These are phyloP conservation scores for Cinchona pubescens DNA, from an alignment of 257 asterid species.

Conservation along the genomic window DNA sequence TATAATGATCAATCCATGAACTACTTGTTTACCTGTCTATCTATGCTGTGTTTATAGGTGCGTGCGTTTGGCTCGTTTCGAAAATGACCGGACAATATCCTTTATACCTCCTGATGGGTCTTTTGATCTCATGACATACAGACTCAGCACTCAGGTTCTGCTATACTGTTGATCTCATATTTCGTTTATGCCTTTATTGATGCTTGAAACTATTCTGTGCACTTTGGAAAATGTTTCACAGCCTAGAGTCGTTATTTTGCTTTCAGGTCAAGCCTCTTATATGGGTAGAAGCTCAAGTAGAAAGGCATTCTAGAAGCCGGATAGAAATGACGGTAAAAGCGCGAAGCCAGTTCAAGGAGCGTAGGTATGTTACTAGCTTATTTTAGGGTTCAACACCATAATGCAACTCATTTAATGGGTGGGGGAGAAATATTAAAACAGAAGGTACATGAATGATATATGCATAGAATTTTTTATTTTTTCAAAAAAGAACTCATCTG, in stretches of 20 bases:
- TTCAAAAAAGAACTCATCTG: not conserved
- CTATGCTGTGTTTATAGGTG: conserved; percentile 55
- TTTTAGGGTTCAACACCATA: not conserved
- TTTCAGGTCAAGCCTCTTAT: conserved; percentile 93
- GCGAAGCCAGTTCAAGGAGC: conserved; percentile 96
- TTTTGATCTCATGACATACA: conserved; percentile 98
- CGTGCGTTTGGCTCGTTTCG: conserved; percentile 97
- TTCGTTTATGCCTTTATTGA: not conserved
- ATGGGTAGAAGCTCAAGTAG: conserved; percentile 98
- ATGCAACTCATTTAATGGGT: not conserved
- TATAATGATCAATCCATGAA: not conserved
- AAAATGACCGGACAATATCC: conserved; percentile 93
- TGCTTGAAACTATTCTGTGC: not conserved
- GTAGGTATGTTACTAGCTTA: conserved; percentile 53
- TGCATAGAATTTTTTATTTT: not conserved
- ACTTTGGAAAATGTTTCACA: conserved; percentile 3
- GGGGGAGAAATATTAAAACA: not conserved
- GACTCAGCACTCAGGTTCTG: conserved; percentile 97
- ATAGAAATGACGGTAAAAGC: conserved; percentile 85
- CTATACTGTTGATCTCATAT: conserved; percentile 3
- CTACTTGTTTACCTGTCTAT: conserved; percentile 17
- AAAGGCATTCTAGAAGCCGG: conserved; percentile 92
- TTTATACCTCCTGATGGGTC: conserved; percentile 99
- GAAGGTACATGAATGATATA: too few relatives aligned
- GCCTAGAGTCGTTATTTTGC: conserved; percentile 18